Evolutionary conservation across 1,139 yeast species (phyloP).

Genomic region (Yamadazyma atlantica): DNA sequence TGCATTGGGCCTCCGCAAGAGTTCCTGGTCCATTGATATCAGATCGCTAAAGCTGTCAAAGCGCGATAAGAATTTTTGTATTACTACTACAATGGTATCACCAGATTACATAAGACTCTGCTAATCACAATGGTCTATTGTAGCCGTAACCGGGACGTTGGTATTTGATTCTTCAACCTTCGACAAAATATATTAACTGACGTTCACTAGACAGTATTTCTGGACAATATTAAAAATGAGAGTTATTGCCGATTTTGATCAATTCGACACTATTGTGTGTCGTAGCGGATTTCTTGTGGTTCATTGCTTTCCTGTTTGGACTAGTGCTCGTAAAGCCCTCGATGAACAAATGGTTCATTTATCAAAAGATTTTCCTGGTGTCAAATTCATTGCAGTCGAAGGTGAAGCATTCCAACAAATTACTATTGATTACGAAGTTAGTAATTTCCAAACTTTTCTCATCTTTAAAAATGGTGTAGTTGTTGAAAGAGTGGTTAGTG

Average conservation of each 20-base stretch:
- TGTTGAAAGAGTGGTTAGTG: conserved; percentile 79
- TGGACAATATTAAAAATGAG: conserved; percentile 36
- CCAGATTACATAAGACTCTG: too few relatives aligned
- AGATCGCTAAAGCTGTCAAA: too few relatives aligned
- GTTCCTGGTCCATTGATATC: too few relatives aligned
- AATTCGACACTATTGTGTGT: conserved; percentile 60
- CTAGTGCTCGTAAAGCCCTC: conserved; percentile 90
- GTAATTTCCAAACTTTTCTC: conserved; percentile 88
- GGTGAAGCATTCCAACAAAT: conserved; percentile 63
- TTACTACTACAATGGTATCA: too few relatives aligned
- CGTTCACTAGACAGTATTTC: too few relatives aligned
- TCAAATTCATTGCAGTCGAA: conserved; percentile 63
- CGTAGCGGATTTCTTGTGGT: conserved; percentile 67
- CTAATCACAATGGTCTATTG: too few relatives aligned
- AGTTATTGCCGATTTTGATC: conserved; percentile 34
- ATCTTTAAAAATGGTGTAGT: conserved; percentile 76
- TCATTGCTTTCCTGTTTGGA: conserved; percentile 89
- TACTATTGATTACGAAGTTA: conserved; percentile 72
- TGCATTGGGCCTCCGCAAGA: too few relatives aligned
- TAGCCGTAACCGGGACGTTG: too few relatives aligned
- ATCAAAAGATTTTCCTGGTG: conserved; percentile 42
- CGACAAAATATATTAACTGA: too few relatives aligned
- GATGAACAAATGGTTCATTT: conserved; percentile 76
- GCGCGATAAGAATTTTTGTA: too few relatives aligned
- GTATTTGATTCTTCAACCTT: too few relatives aligned